Base-by-base conservation (phyloP, 257 asterid species). In the Coffea eugenioides region DNA sequence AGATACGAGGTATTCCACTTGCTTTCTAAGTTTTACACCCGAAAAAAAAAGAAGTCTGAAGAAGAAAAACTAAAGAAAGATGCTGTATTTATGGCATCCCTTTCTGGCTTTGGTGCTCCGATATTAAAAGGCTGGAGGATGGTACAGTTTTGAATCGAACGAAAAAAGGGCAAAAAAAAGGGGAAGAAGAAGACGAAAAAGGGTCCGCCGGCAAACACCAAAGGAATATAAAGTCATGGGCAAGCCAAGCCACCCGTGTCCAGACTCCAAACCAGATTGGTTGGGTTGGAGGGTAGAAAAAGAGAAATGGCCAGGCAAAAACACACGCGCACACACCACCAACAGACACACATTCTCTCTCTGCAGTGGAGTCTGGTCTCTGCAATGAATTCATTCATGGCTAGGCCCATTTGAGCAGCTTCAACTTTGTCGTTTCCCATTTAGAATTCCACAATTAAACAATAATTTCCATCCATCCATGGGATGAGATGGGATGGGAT, bases 401-500 rank as follows among this genome's bases (percentile, higher is more conserved):
- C 31, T 7, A 72, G 76, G 76, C 66, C 77, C 77, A 73, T 73
- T n/a, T n/a, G 41, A 71, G 27, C 21, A 31, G 39, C 77, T 27
- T 51, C 36, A 6, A 52, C 5, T 51, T 73, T 73, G 77, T 73
- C 77, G 77, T 52, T 31, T 73, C 66, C 77, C 41, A 7, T 69
- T 18, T 18, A 14, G 3, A 25, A 73, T 14, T 52, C 77, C 77
- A 73, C 4, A 48, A 39, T 39, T 39, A 39, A 39, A 39, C 41
- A 39, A 39, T 39, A 48, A 16, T 8, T 51, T 2, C 25, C 76
- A n/a, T n/a, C n/a, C n/a, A n/a, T n/a, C n/a, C n/a, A 6, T 12
- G 21, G 21, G 41, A 10, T n/a, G n/a, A n/a, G n/a, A n/a, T n/a
- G n/a, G n/a, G n/a, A n/a, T 48, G 75, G n/a, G n/a, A n/a, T n/a